Conservation (phyloP, 1,284 basidiomycete genomes). For the Pulveroboletus sp. region DNA sequence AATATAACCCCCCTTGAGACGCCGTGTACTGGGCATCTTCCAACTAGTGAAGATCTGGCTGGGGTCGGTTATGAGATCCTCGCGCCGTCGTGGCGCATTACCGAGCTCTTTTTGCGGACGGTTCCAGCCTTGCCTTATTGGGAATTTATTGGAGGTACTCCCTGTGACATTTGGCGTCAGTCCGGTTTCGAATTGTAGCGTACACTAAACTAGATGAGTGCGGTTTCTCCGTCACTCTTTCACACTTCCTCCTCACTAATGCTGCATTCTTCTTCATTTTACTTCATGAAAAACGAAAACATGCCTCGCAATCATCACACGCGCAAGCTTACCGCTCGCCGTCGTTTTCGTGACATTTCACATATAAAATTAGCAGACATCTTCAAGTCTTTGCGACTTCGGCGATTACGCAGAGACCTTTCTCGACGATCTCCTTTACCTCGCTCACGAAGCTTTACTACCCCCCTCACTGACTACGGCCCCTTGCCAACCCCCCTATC, state of each 20-base stretch:
- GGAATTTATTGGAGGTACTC: no score
- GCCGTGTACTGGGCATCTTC: no score
- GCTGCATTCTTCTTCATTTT: conserved; percentile 16
- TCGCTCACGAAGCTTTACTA: conserved; percentile 2
- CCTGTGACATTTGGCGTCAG: conserved; percentile 3
- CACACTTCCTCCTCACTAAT: conserved; percentile 8
- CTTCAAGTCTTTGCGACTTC: conserved; percentile 29
- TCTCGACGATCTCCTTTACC: conserved; percentile 7
- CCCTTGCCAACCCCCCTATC: background rate
- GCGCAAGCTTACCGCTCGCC: conserved; percentile 11
- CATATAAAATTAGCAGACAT: conserved; percentile 26
- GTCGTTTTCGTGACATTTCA: conserved; percentile 23
- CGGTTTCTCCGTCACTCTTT: background rate
- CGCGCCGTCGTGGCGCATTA: no score
- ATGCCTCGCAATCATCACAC: conserved; percentile 8
- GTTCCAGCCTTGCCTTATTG: no score
- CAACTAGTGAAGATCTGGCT: no score
- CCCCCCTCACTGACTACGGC: conserved; percentile 3
- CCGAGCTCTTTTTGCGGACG: no score
- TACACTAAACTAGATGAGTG: background rate
- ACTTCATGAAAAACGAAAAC: conserved; percentile 20
- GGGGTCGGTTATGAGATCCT: no score
- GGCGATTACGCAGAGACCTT: conserved; percentile 10
- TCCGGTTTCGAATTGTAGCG: conserved; percentile 21
- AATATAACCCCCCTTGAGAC: no score